Base-by-base conservation (phyloP, 192 early-diverging fungal genomes). In the Coemansia sp. region DNA sequence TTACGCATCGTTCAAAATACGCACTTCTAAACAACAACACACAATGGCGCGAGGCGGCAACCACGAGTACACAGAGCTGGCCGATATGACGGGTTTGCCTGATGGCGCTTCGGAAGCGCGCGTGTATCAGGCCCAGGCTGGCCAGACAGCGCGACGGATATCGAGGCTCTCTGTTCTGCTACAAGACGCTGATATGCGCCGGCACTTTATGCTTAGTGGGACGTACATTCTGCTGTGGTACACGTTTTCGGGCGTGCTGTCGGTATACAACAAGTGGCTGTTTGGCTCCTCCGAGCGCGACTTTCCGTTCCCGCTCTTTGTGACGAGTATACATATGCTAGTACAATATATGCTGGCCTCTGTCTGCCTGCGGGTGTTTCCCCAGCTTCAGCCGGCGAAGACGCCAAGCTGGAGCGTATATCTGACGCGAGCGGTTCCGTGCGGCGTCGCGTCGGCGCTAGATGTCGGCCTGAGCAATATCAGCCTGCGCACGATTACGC, bases 251-350 rank as follows among this genome's bases (percentile, higher is more conserved):
- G 83, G 90, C 0, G 55, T 82, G 7, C 75, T 97, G 22, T 87
- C 86, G 2, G 79, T 94, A 3, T 97, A 93, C 74, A 97, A 97
- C 83, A 93, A 90, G 50, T 97, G 91, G 91, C 79, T 97, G 53
- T 94, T 97, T 77, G 87, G 90, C 23, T 62, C 79, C 25, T 78
- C 83, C 0, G 82, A 91, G 58, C 81, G 89, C 53, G 82, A 91
- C 74, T 95, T 94, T 70, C 78, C 69, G 23, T 95, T 85, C 53
- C 94, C 94, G 26, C 77, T 97, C 5, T 90, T 97, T 72, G 89
- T 89, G 27, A 88, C 89, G 32, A 81, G 80, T 42, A 58, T 88
- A 9, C 94, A 97, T 53, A 92, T 89, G 87, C 58, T 89, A 10
- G 84, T 92, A 8, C 94, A 97, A 60, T 92, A 88, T 52, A 29